Conservation (phyloP, 768 basidiomycete genomes). For the Coprinopsis cinerea region DNA sequence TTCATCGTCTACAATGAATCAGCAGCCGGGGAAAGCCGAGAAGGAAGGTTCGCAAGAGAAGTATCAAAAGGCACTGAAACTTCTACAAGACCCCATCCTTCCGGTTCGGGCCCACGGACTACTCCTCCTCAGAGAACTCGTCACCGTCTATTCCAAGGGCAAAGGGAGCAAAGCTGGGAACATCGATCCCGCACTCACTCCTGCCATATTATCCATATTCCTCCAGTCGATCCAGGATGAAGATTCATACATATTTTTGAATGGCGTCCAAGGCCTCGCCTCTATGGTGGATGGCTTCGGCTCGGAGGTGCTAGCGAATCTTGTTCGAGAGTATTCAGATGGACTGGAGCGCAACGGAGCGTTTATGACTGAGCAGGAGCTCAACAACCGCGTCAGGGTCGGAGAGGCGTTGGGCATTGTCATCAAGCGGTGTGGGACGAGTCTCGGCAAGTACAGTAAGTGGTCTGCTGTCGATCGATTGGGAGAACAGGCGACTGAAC, state of each 20-base stretch:
- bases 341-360: conserved; percentile 46
- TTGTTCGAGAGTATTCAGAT: conserved; percentile 63
- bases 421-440: conserved; percentile 64
- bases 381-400: conserved; percentile 69
- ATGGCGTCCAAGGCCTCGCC: conserved; percentile 87
- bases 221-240: conserved; percentile 81
- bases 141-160: conserved; percentile 36
- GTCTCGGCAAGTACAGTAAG: conserved; percentile 65
- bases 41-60: conserved; percentile 50
- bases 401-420: conserved; percentile 84
- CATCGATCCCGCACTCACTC: conserved; percentile 58
- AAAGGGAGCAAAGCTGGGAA: conserved; percentile 20
- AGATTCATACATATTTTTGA: conserved; percentile 93
- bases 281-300: conserved; percentile 78
- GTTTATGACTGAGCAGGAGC: conserved; percentile 48
- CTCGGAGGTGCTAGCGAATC: conserved; percentile 58
- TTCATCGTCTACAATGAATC: conserved; percentile 34
- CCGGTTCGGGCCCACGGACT: conserved; percentile 94
- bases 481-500: conserved; percentile 2
- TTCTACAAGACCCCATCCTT: conserved; percentile 86
- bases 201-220: conserved; percentile 85
- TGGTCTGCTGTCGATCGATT: conserved; percentile 3
- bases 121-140: conserved; percentile 72
- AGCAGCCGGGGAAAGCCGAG: conserved; percentile 18
- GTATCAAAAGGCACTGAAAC: conserved; percentile 83